A percentile compares a stretch with the other conserved stretches of the same genome.
Evolutionary conservation across 192 early-diverging fungal genomes (phyloP).

Genomic region (Coemansia sp.): DNA sequence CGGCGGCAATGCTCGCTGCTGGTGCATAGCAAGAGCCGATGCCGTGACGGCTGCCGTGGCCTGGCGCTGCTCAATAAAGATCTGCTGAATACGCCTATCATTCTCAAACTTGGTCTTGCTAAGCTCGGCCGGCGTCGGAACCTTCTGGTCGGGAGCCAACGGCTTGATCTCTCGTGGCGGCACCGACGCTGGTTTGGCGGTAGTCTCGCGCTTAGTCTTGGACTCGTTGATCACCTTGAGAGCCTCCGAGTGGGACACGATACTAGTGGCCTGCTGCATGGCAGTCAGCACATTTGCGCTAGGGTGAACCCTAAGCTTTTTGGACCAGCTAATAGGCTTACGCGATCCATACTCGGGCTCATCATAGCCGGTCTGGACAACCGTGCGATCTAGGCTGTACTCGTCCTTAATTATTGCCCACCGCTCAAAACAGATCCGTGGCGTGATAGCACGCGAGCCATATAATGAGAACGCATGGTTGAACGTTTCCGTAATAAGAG

Average conservation of each 20-base stretch:
- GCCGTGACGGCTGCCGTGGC: slow-evolving; percentile 26
- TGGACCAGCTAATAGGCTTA: slow-evolving; percentile 24
- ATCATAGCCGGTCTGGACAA: slow-evolving; percentile 40
- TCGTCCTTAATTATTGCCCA: slow-evolving; percentile 45
- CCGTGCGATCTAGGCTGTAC: slow-evolving; percentile 26
- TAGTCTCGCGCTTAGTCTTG: slow-evolving; percentile 37
- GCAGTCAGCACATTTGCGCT: slow-evolving; percentile 11
- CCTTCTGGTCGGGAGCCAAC: slow-evolving; percentile 31
- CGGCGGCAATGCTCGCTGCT: slow-evolving; percentile 17
- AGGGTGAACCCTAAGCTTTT: slow-evolving; percentile 21
- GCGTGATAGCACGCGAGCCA: slow-evolving; percentile 26
- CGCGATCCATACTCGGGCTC: slow-evolving; percentile 40
- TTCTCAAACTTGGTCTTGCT: slow-evolving; percentile 38
- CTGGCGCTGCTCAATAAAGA: slow-evolving; percentile 44
- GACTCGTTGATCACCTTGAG: slow-evolving; percentile 24
- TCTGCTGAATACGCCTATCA: slow-evolving; percentile 35
- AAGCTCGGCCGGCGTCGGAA: slow-evolving; percentile 41
- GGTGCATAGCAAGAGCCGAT: slow-evolving; percentile 34
- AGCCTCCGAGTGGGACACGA: slow-evolving; percentile 34
- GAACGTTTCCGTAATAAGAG: slow-evolving; percentile 38
- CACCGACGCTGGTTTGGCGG: slow-evolving; percentile 17
- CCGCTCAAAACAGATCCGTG: slow-evolving; percentile 40
- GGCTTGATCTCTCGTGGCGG: slow-evolving; percentile 43
- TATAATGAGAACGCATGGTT: slow-evolving; percentile 34
- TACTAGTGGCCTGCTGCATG: slow-evolving; percentile 35